phyloP scores from a whole-genome alignment of 176 grass and related monocot species.

The Leersia perrieri region DNA sequence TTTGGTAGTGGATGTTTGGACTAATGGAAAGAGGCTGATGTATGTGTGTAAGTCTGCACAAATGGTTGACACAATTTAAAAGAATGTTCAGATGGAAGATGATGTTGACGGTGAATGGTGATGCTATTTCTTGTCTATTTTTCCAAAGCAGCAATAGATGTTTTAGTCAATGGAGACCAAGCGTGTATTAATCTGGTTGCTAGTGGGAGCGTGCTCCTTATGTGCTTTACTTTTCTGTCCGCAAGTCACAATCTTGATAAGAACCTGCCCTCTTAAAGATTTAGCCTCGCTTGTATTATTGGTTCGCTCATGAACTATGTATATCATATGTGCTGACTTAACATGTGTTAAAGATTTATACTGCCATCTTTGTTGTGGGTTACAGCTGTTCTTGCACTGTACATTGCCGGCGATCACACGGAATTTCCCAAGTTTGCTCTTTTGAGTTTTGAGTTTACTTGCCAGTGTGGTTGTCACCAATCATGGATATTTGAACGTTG shows the following conservation, averaged over 20 bases:
- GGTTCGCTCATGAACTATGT: conserved; percentile 11
- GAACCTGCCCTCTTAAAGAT: conserved; percentile 38
- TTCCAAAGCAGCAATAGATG: conserved; percentile 22
- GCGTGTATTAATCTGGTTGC: conserved; percentile 42
- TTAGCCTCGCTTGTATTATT: conserved; percentile 17
- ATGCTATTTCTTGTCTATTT: conserved; percentile 42
- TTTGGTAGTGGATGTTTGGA: conserved; percentile 55
- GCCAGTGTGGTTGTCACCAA: conserved; percentile 14
- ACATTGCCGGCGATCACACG: conserved; percentile 22
- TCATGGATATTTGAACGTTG: not conserved
- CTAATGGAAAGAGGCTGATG: conserved; percentile 60
- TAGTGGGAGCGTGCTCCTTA: conserved; percentile 59
- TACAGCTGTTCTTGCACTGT: conserved; percentile 36
- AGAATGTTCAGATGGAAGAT: conserved; percentile 52
- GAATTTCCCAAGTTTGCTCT: not conserved
- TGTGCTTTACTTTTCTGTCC: conserved; percentile 47
- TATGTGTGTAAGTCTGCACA: conserved; percentile 48
- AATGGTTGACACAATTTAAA: conserved; percentile 59
- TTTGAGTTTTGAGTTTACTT: conserved; percentile 11
- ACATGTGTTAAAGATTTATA: conserved; percentile 27
- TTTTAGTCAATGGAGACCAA: conserved; percentile 31
- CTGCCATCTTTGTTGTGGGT: conserved; percentile 24
- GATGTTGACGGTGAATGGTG: conserved; percentile 48
- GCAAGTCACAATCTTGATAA: conserved; percentile 44
- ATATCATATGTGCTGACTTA: conserved; percentile 36